Base-by-base conservation (phyloP, 805 yeast genomes). In the Dipodascus albidus region DNA sequence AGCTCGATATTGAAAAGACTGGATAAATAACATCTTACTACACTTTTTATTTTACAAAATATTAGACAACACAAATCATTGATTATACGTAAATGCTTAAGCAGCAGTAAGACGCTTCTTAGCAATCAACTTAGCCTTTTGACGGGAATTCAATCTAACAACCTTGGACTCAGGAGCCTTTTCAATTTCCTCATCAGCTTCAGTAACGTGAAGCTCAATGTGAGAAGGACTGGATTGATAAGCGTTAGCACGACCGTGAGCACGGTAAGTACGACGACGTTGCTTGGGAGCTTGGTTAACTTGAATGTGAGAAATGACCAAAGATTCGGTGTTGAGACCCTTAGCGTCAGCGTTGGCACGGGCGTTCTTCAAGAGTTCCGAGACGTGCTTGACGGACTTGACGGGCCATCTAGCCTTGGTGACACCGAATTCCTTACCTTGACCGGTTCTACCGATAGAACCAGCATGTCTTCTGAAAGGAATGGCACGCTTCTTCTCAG, bases 371-470 rank as follows among this genome's bases (percentile, higher is more conserved):
- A 93, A 83, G 74, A 93, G 83, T 74, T 88, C 96, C 74, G 85
- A 83, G 71, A 93, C 78, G 78, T 86, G 89, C 79, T 88, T 87
- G 75, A 93, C 97, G 62, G 96, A 87, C 85, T 93, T 93, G 64
- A 82, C 96, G 73, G 99, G 99, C 99, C 99, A 93, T 88, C 99
- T 90, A 69, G 99, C 99, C 80, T 86, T 90, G 83, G 96, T 88
- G 74, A 90, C 96, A 79, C 98, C 98, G 72, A 91, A 93, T 82
- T 93, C 99, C 81, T 93, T 91, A 80, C 96, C 99, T 81, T 93
- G 99, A 68, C 95, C 96, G 70, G 99, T 89, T 81, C 99, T 87
- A 77, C 99, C 99, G 70, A 87, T 90, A 68, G 96, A 87, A 65
- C 85, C 81, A 82, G 86, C 85, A 81, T 81, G 91, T 82, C 96